A percentile compares a stretch with the other conserved stretches of the same genome.
Evolutionary conservation across 306 rosid genomes (phyloP).

Genomic region (Begonia masoniana): DNA sequence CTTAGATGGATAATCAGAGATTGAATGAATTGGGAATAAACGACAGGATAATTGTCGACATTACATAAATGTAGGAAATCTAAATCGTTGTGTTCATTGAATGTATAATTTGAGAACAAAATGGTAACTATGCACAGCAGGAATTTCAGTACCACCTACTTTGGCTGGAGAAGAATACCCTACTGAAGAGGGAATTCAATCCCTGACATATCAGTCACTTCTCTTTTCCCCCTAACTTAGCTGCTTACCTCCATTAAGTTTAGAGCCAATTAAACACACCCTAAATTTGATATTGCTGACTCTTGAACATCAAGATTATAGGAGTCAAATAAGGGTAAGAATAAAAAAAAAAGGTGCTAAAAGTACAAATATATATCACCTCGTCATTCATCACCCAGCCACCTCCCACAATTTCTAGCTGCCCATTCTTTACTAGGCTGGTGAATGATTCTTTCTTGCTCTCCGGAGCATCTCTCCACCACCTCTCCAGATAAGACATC

Average conservation of each 20-base stretch:
- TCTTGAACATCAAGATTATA: constrained; percentile 1
- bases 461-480: constrained; percentile 92
- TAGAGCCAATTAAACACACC: not conserved
- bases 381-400: constrained; percentile 99
- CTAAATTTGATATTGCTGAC: not conserved
- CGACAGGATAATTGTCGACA: too few relatives aligned
- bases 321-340: not conserved
- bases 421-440: constrained; percentile 68
- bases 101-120: too few relatives aligned
- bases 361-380: constrained; percentile 34
- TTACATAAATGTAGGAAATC: too few relatives aligned
- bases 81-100: too few relatives aligned
- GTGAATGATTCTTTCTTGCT: constrained; percentile 47
- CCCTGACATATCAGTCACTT: too few relatives aligned
- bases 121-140: too few relatives aligned
- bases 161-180: too few relatives aligned
- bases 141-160: too few relatives aligned
- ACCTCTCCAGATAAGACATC: constrained; percentile 95
- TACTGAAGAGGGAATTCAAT: too few relatives aligned
- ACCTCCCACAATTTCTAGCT: constrained; percentile 97
- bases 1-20: too few relatives aligned
- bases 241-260: not conserved
- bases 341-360: not conserved
- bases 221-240: too few relatives aligned
- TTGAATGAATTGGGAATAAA: too few relatives aligned